phyloP scores from a whole-genome alignment of 768 basidiomycete species.

The Clitopilus hobsonii region DNA sequence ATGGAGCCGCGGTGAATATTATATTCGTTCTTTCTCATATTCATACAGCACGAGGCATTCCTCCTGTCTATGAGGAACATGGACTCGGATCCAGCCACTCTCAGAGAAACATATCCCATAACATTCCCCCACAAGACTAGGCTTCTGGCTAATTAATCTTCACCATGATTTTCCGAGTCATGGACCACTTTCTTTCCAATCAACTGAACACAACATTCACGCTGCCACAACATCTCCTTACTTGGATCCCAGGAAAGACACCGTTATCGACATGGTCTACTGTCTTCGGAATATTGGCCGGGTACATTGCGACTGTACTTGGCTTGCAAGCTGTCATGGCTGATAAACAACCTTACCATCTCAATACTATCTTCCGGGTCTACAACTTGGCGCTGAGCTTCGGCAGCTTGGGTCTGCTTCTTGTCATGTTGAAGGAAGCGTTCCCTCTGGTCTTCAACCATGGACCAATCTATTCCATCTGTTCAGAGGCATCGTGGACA shows the following conservation, averaged over 20 bases:
- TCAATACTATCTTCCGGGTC: constrained; percentile 78
- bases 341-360: constrained; percentile 63
- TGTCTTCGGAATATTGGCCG: neutral
- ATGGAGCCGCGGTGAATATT: too few species aligned
- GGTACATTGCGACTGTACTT: constrained; percentile 86
- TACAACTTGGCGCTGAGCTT: constrained; percentile 88
- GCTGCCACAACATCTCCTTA: neutral
- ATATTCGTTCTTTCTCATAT: too few species aligned
- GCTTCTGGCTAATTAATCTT: too few species aligned
- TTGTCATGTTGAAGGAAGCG: constrained; percentile 88
- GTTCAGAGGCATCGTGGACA: constrained; percentile 77
- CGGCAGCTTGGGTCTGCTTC: constrained; percentile 78
- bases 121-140: too few species aligned
- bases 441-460: constrained; percentile 70
- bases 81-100: too few species aligned
- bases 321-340: constrained; percentile 81
- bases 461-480: constrained; percentile 75
- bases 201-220: neutral
- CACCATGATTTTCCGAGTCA: neutral
- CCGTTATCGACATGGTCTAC: neutral
- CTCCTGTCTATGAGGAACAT: too few species aligned
- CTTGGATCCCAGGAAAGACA: neutral
- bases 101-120: too few species aligned
- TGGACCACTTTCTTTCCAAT: neutral
- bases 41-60: too few species aligned